Conservation (phyloP, 208 protist genomes). For the Trypanosoma melophagium region DNA sequence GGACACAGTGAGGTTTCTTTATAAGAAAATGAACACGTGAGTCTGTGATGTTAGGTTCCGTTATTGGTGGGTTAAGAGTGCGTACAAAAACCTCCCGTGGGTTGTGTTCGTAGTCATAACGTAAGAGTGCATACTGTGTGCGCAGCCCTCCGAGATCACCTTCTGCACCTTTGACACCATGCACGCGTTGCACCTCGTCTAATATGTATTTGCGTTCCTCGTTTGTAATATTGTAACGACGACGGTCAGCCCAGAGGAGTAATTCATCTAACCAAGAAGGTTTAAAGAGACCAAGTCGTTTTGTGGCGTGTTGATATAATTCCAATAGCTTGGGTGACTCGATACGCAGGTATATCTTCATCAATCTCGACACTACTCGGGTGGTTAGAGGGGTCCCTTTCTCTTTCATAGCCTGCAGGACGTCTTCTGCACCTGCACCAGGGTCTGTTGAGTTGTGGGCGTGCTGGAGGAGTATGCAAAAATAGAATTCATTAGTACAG, state of each 20-base stretch:
- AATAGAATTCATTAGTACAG: constrained; percentile 73
- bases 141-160: constrained; percentile 57
- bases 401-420: constrained; percentile 44
- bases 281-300: constrained; percentile 38
- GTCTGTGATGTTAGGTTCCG: constrained; percentile 53
- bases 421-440: constrained; percentile 41
- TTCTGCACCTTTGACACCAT: constrained; percentile 10
- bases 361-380: constrained; percentile 48
- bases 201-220: constrained; percentile 65
- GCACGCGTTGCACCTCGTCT: constrained; percentile 40
- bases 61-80: constrained; percentile 31
- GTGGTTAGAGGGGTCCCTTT: constrained; percentile 40
- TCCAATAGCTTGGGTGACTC: constrained; percentile 53
- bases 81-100: constrained; percentile 45
- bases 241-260: constrained; percentile 80
- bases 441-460: constrained; percentile 70
- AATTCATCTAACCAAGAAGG: constrained; percentile 67
- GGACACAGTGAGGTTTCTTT: constrained; percentile 41
- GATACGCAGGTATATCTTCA: constrained; percentile 69
- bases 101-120: constrained; percentile 55
- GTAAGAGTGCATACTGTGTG: constrained; percentile 62
- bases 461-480: constrained; percentile 64
- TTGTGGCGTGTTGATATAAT: constrained; percentile 55
- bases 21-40: constrained; percentile 66
- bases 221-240: constrained; percentile 63